A percentile compares a stretch with the other conserved stretches of the same genome.
Evolutionary conservation across 768 basidiomycete genomes (phyloP).

Genomic region (Lactarius hengduanensis): DNA sequence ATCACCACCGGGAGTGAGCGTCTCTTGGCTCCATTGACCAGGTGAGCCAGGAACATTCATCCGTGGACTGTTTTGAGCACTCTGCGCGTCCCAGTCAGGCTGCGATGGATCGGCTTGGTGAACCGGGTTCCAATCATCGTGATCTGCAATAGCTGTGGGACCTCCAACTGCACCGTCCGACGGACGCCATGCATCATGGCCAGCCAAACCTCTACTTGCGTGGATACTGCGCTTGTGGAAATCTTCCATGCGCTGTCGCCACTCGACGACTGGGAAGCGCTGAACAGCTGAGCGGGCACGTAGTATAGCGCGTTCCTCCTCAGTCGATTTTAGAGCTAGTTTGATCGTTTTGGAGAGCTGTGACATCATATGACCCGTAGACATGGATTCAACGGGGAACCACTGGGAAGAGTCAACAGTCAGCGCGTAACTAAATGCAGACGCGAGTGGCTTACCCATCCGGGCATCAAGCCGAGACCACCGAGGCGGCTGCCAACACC

Average conservation of each 20-base stretch:
- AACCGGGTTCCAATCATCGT: slow-evolving; percentile 80
- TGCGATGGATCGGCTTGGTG: slow-evolving; percentile 61
- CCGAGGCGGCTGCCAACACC: slow-evolving; percentile 94
- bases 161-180: slow-evolving; percentile 58
- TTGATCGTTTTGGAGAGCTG: slow-evolving; percentile 95
- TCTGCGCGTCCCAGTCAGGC: slow-evolving; percentile 75
- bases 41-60: slow-evolving; percentile 52
- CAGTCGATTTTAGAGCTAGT: slow-evolving; percentile 84
- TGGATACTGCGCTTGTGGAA: slow-evolving; percentile 86
- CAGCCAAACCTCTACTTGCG: slow-evolving; percentile 66
- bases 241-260: slow-evolving; percentile 95
- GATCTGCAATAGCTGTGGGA: slow-evolving; percentile 52
- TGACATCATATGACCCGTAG: slow-evolving; percentile 92
- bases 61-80: slow-evolving; percentile 44
- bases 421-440: not conserved
- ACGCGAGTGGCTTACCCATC: slow-evolving; percentile 67
- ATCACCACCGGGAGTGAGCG: slow-evolving; percentile 49
- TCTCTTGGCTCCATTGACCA: slow-evolving; percentile 61
- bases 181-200: slow-evolving; percentile 72
- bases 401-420: slow-evolving; percentile 51
- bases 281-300: slow-evolving; percentile 93
- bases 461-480: slow-evolving; percentile 95
- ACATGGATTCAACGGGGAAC: slow-evolving; percentile 95
- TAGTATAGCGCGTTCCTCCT: slow-evolving; percentile 88
- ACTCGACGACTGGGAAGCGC: slow-evolving; percentile 96